Evolutionary conservation across 1,139 yeast genomes (phyloP).

Genomic region (Pichia sp.): DNA sequence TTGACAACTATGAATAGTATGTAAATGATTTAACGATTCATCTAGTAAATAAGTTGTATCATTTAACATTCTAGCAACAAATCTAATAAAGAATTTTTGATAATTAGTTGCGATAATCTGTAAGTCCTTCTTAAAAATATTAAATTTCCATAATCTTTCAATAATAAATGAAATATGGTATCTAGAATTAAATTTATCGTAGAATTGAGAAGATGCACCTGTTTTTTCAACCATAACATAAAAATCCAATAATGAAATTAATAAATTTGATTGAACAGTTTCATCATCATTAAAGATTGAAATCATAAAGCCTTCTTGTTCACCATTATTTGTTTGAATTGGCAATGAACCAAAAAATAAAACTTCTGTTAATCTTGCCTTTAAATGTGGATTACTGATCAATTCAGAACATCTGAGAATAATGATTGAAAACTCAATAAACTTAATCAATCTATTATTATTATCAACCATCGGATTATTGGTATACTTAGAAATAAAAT

Average conservation of each 20-base stretch:
- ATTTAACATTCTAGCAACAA: constrained; percentile 90
- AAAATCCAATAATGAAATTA: constrained; percentile 80
- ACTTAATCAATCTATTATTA: constrained; percentile 43
- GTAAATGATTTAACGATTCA: constrained; percentile 77
- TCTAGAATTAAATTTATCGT: constrained; percentile 90
- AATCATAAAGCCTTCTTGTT: constrained; percentile 65
- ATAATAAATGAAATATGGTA: constrained; percentile 79
- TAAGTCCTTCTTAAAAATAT: constrained; percentile 61
- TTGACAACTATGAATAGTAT: constrained; percentile 71
- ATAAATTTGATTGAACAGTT: constrained; percentile 56
- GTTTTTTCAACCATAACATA: constrained; percentile 95
- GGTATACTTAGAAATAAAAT: constrained; percentile 54
- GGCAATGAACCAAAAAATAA: constrained; percentile 72
- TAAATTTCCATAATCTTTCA: constrained; percentile 77
- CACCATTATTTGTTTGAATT: constrained; percentile 27
- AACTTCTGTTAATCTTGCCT: constrained; percentile 75
- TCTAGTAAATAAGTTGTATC: constrained; percentile 89
- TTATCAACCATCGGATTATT: constrained; percentile 56
- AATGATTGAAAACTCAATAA: constrained; percentile 67
- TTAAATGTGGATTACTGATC: constrained; percentile 88
- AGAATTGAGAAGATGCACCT: constrained; percentile 91
- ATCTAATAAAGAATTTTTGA: constrained; percentile 80
- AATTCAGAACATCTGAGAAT: constrained; percentile 80
- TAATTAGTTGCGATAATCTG: constrained; percentile 57
- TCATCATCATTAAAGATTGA: constrained; percentile 58